These are phyloP conservation scores for Hanseniaspora vineae DNA, from an alignment of 805 yeast genomes.

Conservation along the genomic window DNA sequence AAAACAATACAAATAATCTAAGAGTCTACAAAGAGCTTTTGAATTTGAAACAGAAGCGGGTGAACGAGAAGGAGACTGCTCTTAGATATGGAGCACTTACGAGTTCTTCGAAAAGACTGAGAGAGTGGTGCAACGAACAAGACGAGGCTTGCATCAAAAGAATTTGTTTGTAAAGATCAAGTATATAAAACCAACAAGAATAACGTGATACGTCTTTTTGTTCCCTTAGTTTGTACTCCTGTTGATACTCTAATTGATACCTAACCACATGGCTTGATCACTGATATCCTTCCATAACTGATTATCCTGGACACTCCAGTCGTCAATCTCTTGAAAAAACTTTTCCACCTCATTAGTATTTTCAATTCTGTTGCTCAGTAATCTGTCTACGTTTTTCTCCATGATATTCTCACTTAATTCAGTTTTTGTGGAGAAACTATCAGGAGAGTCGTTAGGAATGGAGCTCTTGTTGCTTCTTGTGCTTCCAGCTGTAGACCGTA, in stretches of 20 bases:
- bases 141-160: constrained; percentile 34
- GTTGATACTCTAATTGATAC: constrained; percentile 20
- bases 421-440: background rate
- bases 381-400: constrained; percentile 17
- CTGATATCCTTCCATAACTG: constrained; percentile 70
- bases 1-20: constrained; percentile 9
- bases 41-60: constrained; percentile 32
- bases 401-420: constrained; percentile 8
- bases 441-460: background rate
- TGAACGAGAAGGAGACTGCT: constrained; percentile 23
- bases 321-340: constrained; percentile 18
- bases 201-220: no score
- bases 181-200: background rate
- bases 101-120: constrained; percentile 38
- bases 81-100: constrained; percentile 19
- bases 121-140: constrained; percentile 51
- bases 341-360: constrained; percentile 26
- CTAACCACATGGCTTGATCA: constrained; percentile 65
- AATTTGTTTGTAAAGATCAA: constrained; percentile 11
- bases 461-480: no score
- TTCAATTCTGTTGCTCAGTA: constrained; percentile 21
- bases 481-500: background rate
- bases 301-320: constrained; percentile 29
- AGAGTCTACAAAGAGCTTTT: constrained; percentile 17
- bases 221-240: background rate